phyloP scores from a whole-genome alignment of 352 stramenopile genomes.

The Pythium apleroticum region DNA sequence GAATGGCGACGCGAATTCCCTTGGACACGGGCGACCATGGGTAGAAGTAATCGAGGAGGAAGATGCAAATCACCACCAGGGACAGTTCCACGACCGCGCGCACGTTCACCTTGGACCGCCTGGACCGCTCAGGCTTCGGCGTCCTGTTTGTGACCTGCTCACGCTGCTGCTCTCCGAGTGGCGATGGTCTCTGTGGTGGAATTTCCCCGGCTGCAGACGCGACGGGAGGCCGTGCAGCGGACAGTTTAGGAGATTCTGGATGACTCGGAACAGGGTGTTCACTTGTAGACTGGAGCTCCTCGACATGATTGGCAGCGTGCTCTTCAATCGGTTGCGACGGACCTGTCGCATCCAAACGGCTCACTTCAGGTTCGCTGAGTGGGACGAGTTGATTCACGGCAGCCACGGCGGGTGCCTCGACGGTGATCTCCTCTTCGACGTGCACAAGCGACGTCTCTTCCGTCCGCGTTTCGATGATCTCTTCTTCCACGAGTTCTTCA shows the following conservation, averaged over 20 bases:
- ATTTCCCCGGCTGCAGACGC: not conserved
- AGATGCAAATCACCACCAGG: not conserved
- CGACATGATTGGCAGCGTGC: not conserved
- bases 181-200: not conserved
- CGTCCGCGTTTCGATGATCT: not conserved
- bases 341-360: not conserved
- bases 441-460: not conserved
- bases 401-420: not conserved
- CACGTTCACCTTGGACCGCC: not conserved
- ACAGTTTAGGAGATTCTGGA: not conserved
- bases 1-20: constrained; percentile 6
- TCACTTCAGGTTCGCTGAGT: not conserved
- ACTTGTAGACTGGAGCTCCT: not conserved
- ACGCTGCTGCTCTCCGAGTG: not conserved
- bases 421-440: not conserved
- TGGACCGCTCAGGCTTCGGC: not conserved
- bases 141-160: not conserved
- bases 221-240: not conserved
- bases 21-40: constrained; percentile 15
- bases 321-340: not conserved
- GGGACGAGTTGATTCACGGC: not conserved
- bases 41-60: constrained; percentile 3
- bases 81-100: not conserved
- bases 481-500: not conserved
- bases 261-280: not conserved